phyloP scores from a whole-genome alignment of 345 rosid species.

The Eucalyptus tenuipes region DNA sequence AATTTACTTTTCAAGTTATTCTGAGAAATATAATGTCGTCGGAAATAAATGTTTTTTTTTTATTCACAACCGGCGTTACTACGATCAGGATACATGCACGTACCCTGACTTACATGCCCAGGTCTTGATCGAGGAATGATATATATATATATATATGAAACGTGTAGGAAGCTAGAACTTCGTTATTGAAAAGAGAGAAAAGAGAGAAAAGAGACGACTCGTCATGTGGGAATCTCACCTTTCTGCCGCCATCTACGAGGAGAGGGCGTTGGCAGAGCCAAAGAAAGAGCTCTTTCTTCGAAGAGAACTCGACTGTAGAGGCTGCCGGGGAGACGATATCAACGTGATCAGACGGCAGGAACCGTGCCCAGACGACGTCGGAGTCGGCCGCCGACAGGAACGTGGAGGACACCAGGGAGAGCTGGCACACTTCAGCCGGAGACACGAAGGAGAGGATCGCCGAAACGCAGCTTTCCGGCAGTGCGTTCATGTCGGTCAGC shows the following conservation, averaged over 20 bases:
- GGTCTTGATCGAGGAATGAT: background rate
- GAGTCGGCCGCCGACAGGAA: conserved; percentile 54
- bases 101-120: background rate
- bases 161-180: background rate
- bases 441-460: conserved; percentile 44
- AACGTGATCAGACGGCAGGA: conserved; percentile 30
- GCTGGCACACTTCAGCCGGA: conserved; percentile 36
- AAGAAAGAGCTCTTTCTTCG: conserved; percentile 17
- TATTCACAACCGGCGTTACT: background rate
- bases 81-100: background rate
- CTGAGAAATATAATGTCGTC: background rate
- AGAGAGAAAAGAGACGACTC: background rate
- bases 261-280: conserved; percentile 3
- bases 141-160: background rate
- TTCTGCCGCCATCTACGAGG: conserved; percentile 13
- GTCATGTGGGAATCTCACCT: background rate
- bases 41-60: background rate
- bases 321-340: conserved; percentile 2
- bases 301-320: background rate
- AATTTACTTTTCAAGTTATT: background rate
- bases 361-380: conserved; percentile 39
- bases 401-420: conserved; percentile 27
- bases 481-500: background rate
- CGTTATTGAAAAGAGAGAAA: background rate
- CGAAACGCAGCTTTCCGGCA: conserved; percentile 57